phyloP scores from a whole-genome alignment of 768 basidiomycete genomes.

The Rhizopogon sp. region DNA sequence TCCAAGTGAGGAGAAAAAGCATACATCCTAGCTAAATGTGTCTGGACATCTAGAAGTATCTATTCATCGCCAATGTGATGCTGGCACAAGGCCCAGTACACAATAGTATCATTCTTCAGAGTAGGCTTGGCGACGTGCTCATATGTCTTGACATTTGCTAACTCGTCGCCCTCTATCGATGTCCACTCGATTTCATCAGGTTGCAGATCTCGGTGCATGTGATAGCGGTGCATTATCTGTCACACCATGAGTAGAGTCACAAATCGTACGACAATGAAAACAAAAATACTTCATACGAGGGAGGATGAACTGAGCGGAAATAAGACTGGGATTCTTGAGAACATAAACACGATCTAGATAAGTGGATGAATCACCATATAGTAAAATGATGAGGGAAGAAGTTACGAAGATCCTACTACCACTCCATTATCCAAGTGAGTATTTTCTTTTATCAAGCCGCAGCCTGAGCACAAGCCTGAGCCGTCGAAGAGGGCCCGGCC shows the following conservation, averaged over 20 bases:
- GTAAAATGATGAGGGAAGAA: too few relatives aligned
- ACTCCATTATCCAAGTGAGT: too few relatives aligned
- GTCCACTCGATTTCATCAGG: background rate
- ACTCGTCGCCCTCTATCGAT: background rate
- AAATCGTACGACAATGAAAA: background rate
- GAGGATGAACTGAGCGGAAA: conserved; percentile 40
- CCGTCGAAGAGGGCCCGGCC: too few relatives aligned
- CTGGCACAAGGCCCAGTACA: background rate
- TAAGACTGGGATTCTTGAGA: conserved; percentile 29
- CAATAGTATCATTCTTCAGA: background rate
- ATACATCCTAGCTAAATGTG: background rate
- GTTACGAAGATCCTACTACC: too few relatives aligned
- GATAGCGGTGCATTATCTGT: background rate
- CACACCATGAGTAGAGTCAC: background rate
- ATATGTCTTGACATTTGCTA: background rate
- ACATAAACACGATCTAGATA: conserved; percentile 71
- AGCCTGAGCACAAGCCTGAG: too few relatives aligned
- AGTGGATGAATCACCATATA: too few relatives aligned
- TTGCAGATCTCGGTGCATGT: background rate
- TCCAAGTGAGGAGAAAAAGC: background rate
- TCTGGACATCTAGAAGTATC: background rate
- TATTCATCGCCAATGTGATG: background rate
- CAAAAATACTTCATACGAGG: background rate
- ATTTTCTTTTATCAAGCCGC: too few relatives aligned
- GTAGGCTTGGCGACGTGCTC: background rate